Percentiles rank a stretch among this genome's conserved stretches.
These are phyloP conservation scores for Pisolithus albus DNA, from an alignment of 768 basidiomycete species.

Conservation along the genomic window DNA sequence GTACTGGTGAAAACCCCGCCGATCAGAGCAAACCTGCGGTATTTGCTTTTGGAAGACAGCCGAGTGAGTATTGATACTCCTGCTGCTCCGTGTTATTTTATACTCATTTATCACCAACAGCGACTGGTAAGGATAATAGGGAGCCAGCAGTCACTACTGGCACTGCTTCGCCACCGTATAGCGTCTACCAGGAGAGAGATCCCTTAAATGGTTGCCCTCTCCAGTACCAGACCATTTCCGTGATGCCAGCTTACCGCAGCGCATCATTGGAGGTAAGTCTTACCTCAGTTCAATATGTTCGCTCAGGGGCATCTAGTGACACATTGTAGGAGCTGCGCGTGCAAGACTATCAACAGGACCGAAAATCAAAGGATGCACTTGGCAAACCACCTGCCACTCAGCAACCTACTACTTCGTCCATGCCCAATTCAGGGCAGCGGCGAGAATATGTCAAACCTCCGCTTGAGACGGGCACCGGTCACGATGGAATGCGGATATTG, in stretches of 20 bases:
- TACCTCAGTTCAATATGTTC: not conserved
- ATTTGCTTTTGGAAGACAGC: slow-evolving; percentile 35
- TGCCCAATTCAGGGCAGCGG: slow-evolving; percentile 31
- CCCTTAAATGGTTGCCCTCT: slow-evolving; percentile 36
- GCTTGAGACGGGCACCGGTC: slow-evolving; percentile 45
- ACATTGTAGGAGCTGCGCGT: slow-evolving; percentile 56
- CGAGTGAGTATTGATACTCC: slow-evolving; percentile 16
- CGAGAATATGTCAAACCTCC: slow-evolving; percentile 52
- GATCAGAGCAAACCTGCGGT: slow-evolving; percentile 45
- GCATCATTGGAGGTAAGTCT: slow-evolving; percentile 68
- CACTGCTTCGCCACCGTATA: slow-evolving; percentile 58
- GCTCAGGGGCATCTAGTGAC: too few relatives aligned
- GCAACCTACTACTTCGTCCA: slow-evolving; percentile 23
- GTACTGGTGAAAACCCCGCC: slow-evolving; percentile 47
- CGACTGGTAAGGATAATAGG: slow-evolving; percentile 27
- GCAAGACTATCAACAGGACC: slow-evolving; percentile 70
- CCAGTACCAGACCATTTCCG: slow-evolving; percentile 77
- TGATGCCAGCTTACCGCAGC: slow-evolving; percentile 71
- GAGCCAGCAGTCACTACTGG: slow-evolving; percentile 61
- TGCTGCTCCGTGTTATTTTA: not conserved
- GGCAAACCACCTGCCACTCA: slow-evolving; percentile 28
- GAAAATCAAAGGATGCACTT: slow-evolving; percentile 65
- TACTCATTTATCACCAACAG: slow-evolving; percentile 17
- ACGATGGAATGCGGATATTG: slow-evolving; percentile 34
- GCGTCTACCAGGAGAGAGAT: slow-evolving; percentile 61